phyloP scores from a whole-genome alignment of 768 basidiomycete genomes.

The Melanogaster broomeanus region DNA sequence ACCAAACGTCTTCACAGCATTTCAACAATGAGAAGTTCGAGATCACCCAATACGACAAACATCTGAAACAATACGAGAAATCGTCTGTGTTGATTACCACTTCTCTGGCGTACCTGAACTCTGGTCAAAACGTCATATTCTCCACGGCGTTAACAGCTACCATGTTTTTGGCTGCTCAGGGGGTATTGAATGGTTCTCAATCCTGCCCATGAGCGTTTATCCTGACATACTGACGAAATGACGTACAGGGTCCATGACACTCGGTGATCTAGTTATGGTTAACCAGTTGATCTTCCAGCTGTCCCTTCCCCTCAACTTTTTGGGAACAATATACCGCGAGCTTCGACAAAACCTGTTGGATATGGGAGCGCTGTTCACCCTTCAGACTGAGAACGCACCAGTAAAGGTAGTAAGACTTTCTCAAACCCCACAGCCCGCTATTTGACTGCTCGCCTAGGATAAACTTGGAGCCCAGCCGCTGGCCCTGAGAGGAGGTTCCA shows the following conservation, averaged over 20 bases:
- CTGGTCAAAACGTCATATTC: conserved; percentile 96
- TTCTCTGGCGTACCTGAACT: conserved; percentile 89
- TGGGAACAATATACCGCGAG: conserved; percentile 97
- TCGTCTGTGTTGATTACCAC: conserved; percentile 95
- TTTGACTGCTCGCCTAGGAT: conserved; percentile 50
- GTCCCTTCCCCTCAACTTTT: conserved; percentile 93
- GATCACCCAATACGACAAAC: conserved; percentile 87
- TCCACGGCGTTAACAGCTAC: conserved; percentile 89
- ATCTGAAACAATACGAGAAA: conserved; percentile 85
- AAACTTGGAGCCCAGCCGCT: conserved; percentile 67
- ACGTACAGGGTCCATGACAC: conserved; percentile 86
- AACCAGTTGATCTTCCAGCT: conserved; percentile 98
- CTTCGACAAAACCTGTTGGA: conserved; percentile 94
- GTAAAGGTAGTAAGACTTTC: conserved; percentile 45
- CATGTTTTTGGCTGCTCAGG: conserved; percentile 97
- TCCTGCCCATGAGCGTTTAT: not conserved
- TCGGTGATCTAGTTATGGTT: conserved; percentile 98
- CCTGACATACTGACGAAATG: conserved; percentile 1
- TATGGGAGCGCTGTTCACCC: conserved; percentile 94
- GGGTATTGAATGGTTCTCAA: conserved; percentile 79
- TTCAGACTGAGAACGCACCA: conserved; percentile 79
- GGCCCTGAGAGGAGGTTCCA: conserved; percentile 75
- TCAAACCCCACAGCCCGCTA: not conserved
- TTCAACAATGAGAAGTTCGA: conserved; percentile 98
- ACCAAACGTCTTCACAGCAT: conserved; percentile 51